phyloP scores from a whole-genome alignment of 768 basidiomycete species.

The Psilocybe cubensis region DNA sequence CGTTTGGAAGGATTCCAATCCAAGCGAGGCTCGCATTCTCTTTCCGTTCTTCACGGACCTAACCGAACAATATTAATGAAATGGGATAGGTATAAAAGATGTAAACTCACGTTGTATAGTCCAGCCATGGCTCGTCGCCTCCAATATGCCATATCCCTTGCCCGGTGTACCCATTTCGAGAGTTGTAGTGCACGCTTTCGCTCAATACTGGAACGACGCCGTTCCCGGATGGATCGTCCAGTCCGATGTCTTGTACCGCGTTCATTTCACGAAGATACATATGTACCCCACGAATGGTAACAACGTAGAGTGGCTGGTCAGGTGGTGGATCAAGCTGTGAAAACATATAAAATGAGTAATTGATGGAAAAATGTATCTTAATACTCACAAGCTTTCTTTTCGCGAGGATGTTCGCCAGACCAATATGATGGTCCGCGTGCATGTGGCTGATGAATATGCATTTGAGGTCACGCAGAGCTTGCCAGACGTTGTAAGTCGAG shows the following conservation, averaged over 20 bases:
- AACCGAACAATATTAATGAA: background rate
- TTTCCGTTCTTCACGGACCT: conserved; percentile 49
- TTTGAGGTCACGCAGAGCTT: conserved; percentile 68
- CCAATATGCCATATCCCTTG: conserved; percentile 46
- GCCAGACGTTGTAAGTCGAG: conserved; percentile 46
- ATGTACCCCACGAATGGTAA: conserved; percentile 59
- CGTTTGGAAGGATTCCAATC: conserved; percentile 61
- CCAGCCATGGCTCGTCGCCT: conserved; percentile 49
- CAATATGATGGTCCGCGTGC: conserved; percentile 93
- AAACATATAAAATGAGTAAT: background rate
- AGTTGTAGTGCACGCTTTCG: conserved; percentile 56
- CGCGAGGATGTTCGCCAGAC: conserved; percentile 72
- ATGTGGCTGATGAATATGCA: conserved; percentile 89
- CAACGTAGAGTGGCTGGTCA: conserved; percentile 67
- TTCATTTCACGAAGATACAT: conserved; percentile 74
- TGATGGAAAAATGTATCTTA: background rate
- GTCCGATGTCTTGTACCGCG: conserved; percentile 72
- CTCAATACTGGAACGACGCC: conserved; percentile 60
- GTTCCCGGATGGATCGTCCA: conserved; percentile 48
- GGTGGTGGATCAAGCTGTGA: conserved; percentile 67
- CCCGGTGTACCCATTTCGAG: conserved; percentile 36
- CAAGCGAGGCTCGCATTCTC: conserved; percentile 55
- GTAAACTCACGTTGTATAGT: conserved; percentile 38
- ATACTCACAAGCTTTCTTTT: conserved; percentile 64
- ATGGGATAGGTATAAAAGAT: conserved; percentile 24